These are phyloP conservation scores for Sarcodon sp. DNA, from an alignment of 768 basidiomycete genomes.

Conservation along the genomic window DNA sequence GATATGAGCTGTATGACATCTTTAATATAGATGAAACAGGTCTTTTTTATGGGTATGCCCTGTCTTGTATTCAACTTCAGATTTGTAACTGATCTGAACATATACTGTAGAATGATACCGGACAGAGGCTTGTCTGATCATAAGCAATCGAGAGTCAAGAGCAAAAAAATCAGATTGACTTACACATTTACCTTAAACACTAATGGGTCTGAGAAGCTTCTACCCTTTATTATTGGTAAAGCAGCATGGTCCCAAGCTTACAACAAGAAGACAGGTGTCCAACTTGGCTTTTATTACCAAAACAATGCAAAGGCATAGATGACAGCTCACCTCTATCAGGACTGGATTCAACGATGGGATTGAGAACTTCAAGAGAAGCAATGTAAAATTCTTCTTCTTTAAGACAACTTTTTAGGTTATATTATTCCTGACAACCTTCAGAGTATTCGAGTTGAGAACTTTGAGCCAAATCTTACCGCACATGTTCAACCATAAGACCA, in stretches of 20 bases:
- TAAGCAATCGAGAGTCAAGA: neutral
- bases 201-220: slow-evolving; percentile 19
- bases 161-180: neutral
- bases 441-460: slow-evolving; percentile 17
- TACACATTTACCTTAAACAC: slow-evolving; percentile 18
- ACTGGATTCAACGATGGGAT: slow-evolving; percentile 18
- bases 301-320: slow-evolving; percentile 28
- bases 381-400: slow-evolving; percentile 13
- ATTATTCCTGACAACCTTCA: slow-evolving; percentile 12
- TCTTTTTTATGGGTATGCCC: too few relatives aligned
- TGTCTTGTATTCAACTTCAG: too few relatives aligned
- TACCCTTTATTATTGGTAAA: slow-evolving; percentile 22
- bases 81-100: too few relatives aligned
- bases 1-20: too few relatives aligned
- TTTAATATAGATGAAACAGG: too few relatives aligned
- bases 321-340: slow-evolving; percentile 20
- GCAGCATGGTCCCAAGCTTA: slow-evolving; percentile 17
- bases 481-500: slow-evolving; percentile 23
- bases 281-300: slow-evolving; percentile 21
- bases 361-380: slow-evolving; percentile 7
- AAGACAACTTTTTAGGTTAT: slow-evolving; percentile 22
- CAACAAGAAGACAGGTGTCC: slow-evolving; percentile 10
- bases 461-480: slow-evolving; percentile 22
- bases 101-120: too few relatives aligned
- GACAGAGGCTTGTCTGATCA: neutral